Base-by-base conservation (phyloP, 2,329 filamentous ascomycete genomes). In the Exophiala dermatitidis region DNA sequence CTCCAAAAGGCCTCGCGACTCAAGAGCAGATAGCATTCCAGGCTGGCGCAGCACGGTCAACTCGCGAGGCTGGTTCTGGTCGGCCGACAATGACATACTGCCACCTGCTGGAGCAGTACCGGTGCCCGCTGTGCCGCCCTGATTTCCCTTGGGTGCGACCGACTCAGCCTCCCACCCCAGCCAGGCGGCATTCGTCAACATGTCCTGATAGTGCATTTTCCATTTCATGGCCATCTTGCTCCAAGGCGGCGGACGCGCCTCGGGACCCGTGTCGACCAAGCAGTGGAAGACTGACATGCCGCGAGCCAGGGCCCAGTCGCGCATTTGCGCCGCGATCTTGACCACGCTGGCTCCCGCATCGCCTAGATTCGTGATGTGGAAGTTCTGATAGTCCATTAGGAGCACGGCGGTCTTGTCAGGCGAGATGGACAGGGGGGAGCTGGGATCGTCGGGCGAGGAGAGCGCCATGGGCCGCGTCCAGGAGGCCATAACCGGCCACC, bases 311-410 rank as follows among this genome's bases (percentile, higher is more conserved):
- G 66, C 66, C 66, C 66, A 68, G 19, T 36, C 46, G 6, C 62
- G 51, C 44, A 65, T 52, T 6, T 60, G 48, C 29, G 57, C 53
- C 1, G 66, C 66, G 40, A 56, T 46, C 28, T 56, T 45, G 26
- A 63, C 33, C 19, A 64, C 61, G 19, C 53, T 43, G 19, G 52
- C 30, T 28, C 46, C 59, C 19, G 45, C 49, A 9, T 59, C 42
- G 6, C 59, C 62, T 30, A 53, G 44, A 46, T 47, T 44, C 6
- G 59, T 26, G n/a, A 65, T 53, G 29, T 63, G 53, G 9, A 63
- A 33, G 34, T 51, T 51, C 54, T 68, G 65, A 46, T 66, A 68
- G 58, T 68, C 66, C 4, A 67, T 60, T 6, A 68, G 61, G n/a
- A 67, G 57, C 2, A 68, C 46, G 5, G 64, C 64, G 1, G 66